Conservation (phyloP, 768 basidiomycete species). For the Hypholoma fasciculare region DNA sequence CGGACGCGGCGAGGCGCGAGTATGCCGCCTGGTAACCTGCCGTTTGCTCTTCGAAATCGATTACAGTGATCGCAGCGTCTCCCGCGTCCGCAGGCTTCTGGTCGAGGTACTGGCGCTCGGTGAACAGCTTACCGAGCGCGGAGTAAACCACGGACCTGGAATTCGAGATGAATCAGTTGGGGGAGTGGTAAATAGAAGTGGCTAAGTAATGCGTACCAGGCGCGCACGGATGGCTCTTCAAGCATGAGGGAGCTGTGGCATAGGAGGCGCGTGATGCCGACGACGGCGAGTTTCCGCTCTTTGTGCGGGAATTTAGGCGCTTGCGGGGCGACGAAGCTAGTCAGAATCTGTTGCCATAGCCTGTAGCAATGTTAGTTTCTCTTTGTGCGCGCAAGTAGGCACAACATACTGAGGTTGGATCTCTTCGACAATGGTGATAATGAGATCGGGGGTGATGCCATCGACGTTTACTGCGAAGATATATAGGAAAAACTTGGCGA, state of each 20-base stretch:
- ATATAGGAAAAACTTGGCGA: constrained; percentile 78
- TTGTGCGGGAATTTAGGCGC: constrained; percentile 76
- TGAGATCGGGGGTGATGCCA: constrained; percentile 74
- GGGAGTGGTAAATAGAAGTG: background rate
- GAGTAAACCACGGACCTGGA: constrained; percentile 70
- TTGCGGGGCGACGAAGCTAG: constrained; percentile 78
- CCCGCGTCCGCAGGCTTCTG: constrained; percentile 45
- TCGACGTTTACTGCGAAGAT: constrained; percentile 73
- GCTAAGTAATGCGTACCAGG: constrained; percentile 53
- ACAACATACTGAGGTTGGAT: constrained; percentile 78
- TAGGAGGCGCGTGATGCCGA: constrained; percentile 79
- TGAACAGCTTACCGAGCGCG: constrained; percentile 74
- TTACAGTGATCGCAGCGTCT: constrained; percentile 61
- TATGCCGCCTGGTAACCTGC: constrained; percentile 95
- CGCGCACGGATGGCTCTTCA: constrained; percentile 55
- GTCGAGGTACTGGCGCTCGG: constrained; percentile 71
- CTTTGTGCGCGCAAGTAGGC: background rate
- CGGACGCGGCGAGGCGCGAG: constrained; percentile 85
- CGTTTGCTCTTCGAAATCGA: constrained; percentile 89
- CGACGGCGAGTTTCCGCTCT: constrained; percentile 82
- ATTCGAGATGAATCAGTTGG: background rate
- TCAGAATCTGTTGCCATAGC: constrained; percentile 79
- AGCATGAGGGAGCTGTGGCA: constrained; percentile 75
- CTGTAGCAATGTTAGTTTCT: constrained; percentile 18
- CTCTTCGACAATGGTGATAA: constrained; percentile 76